These are phyloP conservation scores for Monosporascus sp. DNA, from an alignment of 2,329 filamentous ascomycete species.

Conservation along the genomic window DNA sequence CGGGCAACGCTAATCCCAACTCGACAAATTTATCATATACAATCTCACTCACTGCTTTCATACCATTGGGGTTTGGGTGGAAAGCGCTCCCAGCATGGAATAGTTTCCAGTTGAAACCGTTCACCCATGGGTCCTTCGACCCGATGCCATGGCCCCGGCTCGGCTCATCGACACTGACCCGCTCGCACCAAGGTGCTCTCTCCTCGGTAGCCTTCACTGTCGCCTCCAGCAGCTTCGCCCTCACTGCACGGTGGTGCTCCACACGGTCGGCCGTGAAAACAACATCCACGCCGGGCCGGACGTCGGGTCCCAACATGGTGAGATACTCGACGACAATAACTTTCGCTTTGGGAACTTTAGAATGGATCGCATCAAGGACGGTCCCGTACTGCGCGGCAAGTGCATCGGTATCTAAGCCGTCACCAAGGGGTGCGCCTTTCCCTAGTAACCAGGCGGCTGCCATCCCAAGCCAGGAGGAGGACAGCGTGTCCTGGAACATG, in stretches of 20 bases:
- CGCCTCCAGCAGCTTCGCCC: constrained; percentile 17
- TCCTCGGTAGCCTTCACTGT: constrained; percentile 17
- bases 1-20: constrained; percentile 11
- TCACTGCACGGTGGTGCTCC: constrained; percentile 19
- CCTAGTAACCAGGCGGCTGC: constrained; percentile 7
- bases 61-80: constrained; percentile 25
- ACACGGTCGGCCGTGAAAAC: constrained; percentile 21
- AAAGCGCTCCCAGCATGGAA: constrained; percentile 20
- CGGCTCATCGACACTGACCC: constrained; percentile 16
- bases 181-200: constrained; percentile 22
- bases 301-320: constrained; percentile 26
- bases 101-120: constrained; percentile 21
- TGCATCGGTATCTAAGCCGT: constrained; percentile 5
- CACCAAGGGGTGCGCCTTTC: constrained; percentile 5
- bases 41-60: constrained; percentile 22
- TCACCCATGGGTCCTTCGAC: constrained; percentile 24
- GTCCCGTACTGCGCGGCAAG: constrained; percentile 20
- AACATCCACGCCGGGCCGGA: constrained; percentile 18
- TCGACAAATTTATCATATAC: constrained; percentile 18
- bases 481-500: constrained; percentile 25
- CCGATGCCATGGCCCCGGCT: constrained; percentile 24
- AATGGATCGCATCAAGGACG: constrained; percentile 19
- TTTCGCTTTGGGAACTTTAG: constrained; percentile 35
- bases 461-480: constrained; percentile 10
- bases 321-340: constrained; percentile 37